These are phyloP conservation scores for Colletotrichum spaethianum DNA, from an alignment of 2,329 filamentous ascomycete species.

Conservation along the genomic window DNA sequence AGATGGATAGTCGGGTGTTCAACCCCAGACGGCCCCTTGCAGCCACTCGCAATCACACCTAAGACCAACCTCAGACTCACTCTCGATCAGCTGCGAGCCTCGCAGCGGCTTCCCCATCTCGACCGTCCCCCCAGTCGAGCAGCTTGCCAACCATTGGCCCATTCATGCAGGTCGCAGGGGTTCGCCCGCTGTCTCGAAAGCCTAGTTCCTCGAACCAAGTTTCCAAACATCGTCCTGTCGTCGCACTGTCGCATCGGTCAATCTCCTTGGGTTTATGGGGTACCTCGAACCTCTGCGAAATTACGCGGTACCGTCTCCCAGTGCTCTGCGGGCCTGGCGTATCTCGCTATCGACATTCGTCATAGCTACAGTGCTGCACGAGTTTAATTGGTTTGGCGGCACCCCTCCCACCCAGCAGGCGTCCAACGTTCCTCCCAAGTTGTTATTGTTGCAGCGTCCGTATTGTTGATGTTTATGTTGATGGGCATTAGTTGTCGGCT, in stretches of 20 bases:
- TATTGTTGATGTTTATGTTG: slow-evolving; percentile 28
- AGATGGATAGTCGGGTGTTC: slow-evolving; percentile 7
- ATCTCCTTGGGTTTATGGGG: slow-evolving; percentile 12
- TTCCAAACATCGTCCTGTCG: slow-evolving; percentile 1
- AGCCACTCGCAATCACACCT: slow-evolving; percentile 28
- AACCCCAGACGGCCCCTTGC: slow-evolving; percentile 38
- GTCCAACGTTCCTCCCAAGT: slow-evolving; percentile 10
- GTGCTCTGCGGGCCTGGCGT: background rate
- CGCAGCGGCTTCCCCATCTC: background rate
- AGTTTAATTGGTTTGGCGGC: slow-evolving; percentile 19
- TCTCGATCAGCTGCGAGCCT: background rate
- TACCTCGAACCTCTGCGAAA: background rate
- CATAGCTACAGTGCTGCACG: slow-evolving; percentile 17
- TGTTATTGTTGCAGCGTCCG: slow-evolving; percentile 22
- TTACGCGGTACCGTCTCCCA: background rate
- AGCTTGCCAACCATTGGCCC: slow-evolving; percentile 28
- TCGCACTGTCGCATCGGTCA: slow-evolving; percentile 11
- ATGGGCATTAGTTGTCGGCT: background rate
- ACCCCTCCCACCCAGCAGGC: background rate
- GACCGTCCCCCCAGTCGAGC: slow-evolving; percentile 9
- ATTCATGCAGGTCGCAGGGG: slow-evolving; percentile 30
- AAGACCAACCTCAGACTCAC: background rate
- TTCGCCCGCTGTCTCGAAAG: slow-evolving; percentile 15
- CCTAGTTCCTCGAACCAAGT: slow-evolving; percentile 12
- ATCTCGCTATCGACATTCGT: slow-evolving; percentile 22